Percentiles rank a stretch among this genome's conserved stretches.
Evolutionary conservation across 2,329 filamentous ascomycete genomes (phyloP).

Genomic region (Penicillium sp.): DNA sequence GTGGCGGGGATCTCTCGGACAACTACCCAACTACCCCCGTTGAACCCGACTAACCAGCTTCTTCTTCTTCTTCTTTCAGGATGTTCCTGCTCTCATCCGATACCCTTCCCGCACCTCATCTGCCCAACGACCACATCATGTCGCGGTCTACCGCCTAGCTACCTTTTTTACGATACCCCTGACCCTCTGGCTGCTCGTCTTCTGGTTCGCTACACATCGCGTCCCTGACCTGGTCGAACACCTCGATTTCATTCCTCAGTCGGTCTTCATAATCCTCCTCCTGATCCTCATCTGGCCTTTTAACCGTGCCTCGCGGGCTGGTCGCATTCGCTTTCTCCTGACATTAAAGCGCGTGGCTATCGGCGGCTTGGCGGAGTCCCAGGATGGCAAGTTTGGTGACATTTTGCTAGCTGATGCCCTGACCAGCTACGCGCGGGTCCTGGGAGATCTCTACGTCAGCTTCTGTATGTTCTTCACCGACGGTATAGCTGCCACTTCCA

Average conservation of each 20-base stretch:
- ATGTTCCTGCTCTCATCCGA: conserved; percentile 78
- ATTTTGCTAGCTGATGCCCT: conserved; percentile 88
- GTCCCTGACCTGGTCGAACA: conserved; percentile 64
- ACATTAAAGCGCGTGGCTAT: conserved; percentile 74
- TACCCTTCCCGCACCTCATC: conserved; percentile 72
- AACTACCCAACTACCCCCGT: not conserved
- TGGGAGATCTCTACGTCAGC: conserved; percentile 82
- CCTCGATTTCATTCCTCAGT: conserved; percentile 82
- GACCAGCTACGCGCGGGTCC: conserved; percentile 89
- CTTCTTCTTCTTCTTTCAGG: conserved; percentile 43
- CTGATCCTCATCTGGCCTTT: conserved; percentile 69
- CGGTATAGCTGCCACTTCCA: conserved; percentile 68
- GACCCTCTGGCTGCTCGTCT: conserved; percentile 66
- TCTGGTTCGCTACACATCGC: conserved; percentile 76
- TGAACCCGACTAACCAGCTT: conserved; percentile 4
- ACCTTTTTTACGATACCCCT: conserved; percentile 70
- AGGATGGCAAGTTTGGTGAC: conserved; percentile 92
- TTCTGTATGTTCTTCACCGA: conserved; percentile 83
- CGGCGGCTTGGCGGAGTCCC: conserved; percentile 78
- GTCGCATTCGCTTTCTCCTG: conserved; percentile 68
- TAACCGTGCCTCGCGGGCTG: conserved; percentile 62
- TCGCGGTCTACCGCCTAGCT: conserved; percentile 81
- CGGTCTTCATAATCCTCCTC: conserved; percentile 69
- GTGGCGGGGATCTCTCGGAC: conserved; percentile 21
- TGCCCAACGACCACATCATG: conserved; percentile 68